Percentiles rank a stretch among this genome's conserved stretches.
Evolutionary conservation across 169 alveolate genomes (phyloP).

Genomic region (Cryptosporidium ubiquitum): DNA sequence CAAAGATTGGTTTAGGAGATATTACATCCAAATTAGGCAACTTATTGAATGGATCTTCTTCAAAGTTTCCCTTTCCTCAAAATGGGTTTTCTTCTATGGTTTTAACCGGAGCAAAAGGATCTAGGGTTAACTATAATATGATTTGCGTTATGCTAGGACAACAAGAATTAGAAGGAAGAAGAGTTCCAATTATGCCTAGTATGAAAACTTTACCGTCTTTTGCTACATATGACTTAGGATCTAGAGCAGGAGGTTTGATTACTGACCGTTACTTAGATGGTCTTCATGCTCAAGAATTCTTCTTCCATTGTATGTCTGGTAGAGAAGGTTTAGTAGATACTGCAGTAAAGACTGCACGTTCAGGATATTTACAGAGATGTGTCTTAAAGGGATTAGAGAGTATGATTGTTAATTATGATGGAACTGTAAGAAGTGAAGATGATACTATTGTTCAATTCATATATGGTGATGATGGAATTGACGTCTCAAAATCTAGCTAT

Average conservation of each 20-base stretch:
- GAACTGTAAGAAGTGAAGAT: constrained; percentile 97
- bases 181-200: constrained; percentile 95
- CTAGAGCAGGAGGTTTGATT: constrained; percentile 95
- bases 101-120: constrained; percentile 97
- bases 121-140: constrained; percentile 93
- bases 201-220: constrained; percentile 95
- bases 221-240: constrained; percentile 94
- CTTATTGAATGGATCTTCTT: constrained; percentile 48
- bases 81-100: constrained; percentile 97
- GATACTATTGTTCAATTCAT: constrained; percentile 93
- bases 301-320: constrained; percentile 99
- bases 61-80: constrained; percentile 89
- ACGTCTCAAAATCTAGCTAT: constrained; percentile 91
- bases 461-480: constrained; percentile 99
- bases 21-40: constrained; percentile 57
- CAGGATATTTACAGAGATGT: constrained; percentile 98
- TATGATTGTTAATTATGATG: constrained; percentile 93
- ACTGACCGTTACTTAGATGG: constrained; percentile 98
- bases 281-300: constrained; percentile 96
- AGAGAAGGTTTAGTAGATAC: constrained; percentile 99
- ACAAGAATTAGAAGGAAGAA: constrained; percentile 95
- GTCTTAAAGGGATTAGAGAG: constrained; percentile 95
- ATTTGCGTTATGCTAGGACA: constrained; percentile 94
- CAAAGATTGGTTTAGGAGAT: constrained; percentile 66
- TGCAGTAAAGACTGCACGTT: constrained; percentile 97